Base-by-base conservation (phyloP, 2,329 filamentous ascomycete genomes). In the Pseudomassariella vexata region DNA sequence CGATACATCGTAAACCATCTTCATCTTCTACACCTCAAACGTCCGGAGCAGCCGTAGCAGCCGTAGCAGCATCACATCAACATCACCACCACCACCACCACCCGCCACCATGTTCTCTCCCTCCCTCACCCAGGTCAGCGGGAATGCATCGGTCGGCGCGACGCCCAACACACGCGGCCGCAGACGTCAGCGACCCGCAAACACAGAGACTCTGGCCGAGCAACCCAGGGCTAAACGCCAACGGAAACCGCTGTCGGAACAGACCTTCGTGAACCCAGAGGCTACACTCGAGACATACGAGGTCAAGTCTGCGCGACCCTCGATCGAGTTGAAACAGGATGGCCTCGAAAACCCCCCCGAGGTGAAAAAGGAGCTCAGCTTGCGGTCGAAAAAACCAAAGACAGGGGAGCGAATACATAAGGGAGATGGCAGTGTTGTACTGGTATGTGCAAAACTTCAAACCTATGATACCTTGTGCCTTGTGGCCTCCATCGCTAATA, bases 211-310 rank as follows among this genome's bases (percentile, higher is more conserved):
- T 49, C 55, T 72, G 32, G 56, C 60, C 29, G 66, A 73, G 41
- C 70, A 74, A 46, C 77, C 77, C 18, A 81, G 79, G 55, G 69
- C 75, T 9, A 82, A 82, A 61, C 70, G 77, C 40, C 73, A 74
- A 50, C 67, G 77, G 42, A 57, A 76, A 31, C 71, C 70, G 19
- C 52, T 79, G 43, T 67, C 65, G 33, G 73, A 79, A 38, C 66
- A 75, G 47, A 74, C 71, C 34, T 73, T 72, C 51, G 52, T 63
- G 41, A 71, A 70, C 37, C 67, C 72, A 24, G 69, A 73, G 26
- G 48, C 52, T 20, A 51, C 60, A 26, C 60, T 67, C 16, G 74
- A 79, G 48, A 74, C 68, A 56, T 66, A 65, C 44, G 70, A 79
- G 48, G 66, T 68, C 44, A 77, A 75, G 52, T 51, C 65, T 31